Conservation (phyloP, 768 basidiomycete species). For the Suillus subalutaceus region DNA sequence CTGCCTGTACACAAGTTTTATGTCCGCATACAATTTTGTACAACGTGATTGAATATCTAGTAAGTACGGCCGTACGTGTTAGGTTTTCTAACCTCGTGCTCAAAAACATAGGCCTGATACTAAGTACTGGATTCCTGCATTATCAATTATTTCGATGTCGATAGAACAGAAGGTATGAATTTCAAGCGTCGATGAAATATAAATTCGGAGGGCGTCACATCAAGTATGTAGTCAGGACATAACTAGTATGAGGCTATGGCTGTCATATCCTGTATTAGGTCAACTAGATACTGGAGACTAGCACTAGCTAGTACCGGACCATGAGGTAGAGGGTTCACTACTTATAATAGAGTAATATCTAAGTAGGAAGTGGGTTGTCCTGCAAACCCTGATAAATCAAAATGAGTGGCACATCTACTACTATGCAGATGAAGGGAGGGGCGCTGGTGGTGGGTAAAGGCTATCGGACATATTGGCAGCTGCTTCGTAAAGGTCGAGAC, state of each 20-base stretch:
- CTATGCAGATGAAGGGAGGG: background rate
- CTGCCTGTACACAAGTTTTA: background rate
- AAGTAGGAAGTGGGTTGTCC: background rate
- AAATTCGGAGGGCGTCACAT: background rate
- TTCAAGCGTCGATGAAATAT: background rate
- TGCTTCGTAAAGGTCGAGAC: slow-evolving; percentile 14
- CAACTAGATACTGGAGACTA: background rate
- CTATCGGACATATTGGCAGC: slow-evolving; percentile 21
- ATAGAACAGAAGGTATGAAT: background rate
- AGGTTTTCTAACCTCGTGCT: background rate
- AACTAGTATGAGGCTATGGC: background rate
- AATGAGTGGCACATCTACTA: background rate
- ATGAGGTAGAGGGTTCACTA: background rate
- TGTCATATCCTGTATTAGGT: no score
- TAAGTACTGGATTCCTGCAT: background rate
- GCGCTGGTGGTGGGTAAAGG: slow-evolving; percentile 14
- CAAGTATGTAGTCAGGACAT: background rate
- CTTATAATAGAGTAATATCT: background rate
- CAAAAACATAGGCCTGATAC: background rate
- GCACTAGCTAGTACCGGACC: background rate
- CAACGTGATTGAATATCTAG: background rate
- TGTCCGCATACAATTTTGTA: background rate
- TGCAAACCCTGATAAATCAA: background rate
- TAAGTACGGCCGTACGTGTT: background rate
- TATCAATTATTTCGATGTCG: background rate